Evolutionary conservation across 345 rosid genomes (phyloP), one percentile per base, ranked within the genome.

Genomic region (Populus pruinosa): DNA sequence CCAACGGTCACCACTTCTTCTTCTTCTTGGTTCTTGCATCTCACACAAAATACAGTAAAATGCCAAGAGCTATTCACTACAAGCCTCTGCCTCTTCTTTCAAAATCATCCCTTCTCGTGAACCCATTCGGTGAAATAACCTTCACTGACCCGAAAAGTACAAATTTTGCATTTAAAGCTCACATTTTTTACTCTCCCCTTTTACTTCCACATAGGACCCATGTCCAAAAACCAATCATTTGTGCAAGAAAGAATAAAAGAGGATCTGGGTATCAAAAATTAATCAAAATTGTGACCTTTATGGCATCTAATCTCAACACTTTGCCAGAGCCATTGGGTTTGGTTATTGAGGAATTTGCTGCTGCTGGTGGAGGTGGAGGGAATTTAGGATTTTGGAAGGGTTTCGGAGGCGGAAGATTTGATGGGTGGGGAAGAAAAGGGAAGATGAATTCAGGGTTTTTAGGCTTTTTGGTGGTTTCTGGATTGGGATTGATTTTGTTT

Each of bases 311-410:
- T 71, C 81, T 82, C 83, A 85, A 77, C 75, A 74, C 83, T 41
- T 79, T 86, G 62, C 88, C 90, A n/a, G 88, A 76, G 33, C 94
- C 90, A 5, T 41, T 85, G 69, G 82, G 78, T 81, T 17, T 81
- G 55, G 41, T 86, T 29, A 38, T 84, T 1, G 81, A 56, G 18
- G 87, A 77, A 82, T 77, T 86, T 3, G 63, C 47, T 8, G 85
- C 80, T 36, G 86, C 77, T 10, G 84, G 75, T 71, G 87, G 86
- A 3, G 83, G 76, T 63, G 86, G 89, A 6, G 81, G 85, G 0
- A 81, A 79, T n/a, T 67, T 18, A 5, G 82, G 80, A 47, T 69
- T 82, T 70, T 35, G 69, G 82, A 87, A 78, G 61, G 85, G 85
- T n/a, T 83, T 80, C 16, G 86, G 84, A 41, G 80, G 84, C 49